These are phyloP conservation scores for Caryopteris hybrid DNA, from an alignment of 305 asterid species.

Conservation along the genomic window DNA sequence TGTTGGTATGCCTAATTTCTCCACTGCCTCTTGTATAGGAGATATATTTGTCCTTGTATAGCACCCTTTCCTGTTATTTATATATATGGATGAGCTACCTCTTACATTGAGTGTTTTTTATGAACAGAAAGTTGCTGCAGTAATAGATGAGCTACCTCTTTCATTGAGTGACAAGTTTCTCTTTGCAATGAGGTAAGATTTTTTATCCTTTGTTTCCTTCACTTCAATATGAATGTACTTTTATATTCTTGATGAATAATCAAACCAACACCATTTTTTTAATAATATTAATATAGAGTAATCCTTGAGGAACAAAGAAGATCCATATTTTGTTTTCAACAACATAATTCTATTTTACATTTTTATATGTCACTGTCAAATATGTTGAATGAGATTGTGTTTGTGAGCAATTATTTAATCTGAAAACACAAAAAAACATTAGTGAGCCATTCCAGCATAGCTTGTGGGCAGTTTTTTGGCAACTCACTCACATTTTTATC, in stretches of 20 bases:
- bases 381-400: neutral
- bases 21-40: neutral
- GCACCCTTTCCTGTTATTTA: neutral
- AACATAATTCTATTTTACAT: neutral
- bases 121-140: constrained; percentile 83
- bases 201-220: constrained; percentile 1
- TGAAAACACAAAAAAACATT: neutral
- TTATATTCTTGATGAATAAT: neutral
- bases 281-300: neutral
- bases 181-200: constrained; percentile 67
- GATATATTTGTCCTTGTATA: constrained; percentile 4
- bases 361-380: neutral
- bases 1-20: constrained; percentile 53
- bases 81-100: neutral
- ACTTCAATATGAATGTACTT: neutral
- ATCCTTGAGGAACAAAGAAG: neutral
- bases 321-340: neutral
- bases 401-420: neutral
- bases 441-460: neutral
- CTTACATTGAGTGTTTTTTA: constrained; percentile 1
- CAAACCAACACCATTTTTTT: neutral
- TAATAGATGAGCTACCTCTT: constrained; percentile 84
- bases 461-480: neutral
- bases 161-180: constrained; percentile 68
- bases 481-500: constrained; percentile 21